Percentiles rank a stretch among this genome's conserved stretches.
phyloP scores from a whole-genome alignment of 2,329 filamentous ascomycete species.

The Chrysoporthe puriensis region DNA sequence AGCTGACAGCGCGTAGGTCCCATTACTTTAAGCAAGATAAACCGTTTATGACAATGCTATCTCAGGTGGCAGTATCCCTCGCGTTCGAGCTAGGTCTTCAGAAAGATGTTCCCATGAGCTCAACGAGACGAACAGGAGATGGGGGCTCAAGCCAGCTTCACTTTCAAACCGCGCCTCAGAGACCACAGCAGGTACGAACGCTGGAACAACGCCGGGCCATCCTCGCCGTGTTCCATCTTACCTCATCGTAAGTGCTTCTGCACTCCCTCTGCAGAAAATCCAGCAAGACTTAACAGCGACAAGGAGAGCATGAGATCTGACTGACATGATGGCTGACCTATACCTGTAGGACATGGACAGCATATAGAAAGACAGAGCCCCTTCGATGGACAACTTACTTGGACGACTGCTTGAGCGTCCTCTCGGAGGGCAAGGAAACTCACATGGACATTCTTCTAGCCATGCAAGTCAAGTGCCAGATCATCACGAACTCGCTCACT shows the following conservation, averaged over 20 bases:
- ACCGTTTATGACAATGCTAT: constrained; percentile 34
- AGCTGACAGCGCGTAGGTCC: constrained; percentile 29
- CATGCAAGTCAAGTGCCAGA: constrained; percentile 33
- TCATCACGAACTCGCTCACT: constrained; percentile 34
- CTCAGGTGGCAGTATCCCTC: constrained; percentile 33
- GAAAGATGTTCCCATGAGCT: constrained; percentile 24
- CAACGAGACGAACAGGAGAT: neutral
- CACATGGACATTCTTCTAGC: constrained; percentile 30
- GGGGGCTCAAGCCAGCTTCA: neutral
- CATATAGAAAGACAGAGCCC: constrained; percentile 30
- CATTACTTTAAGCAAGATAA: constrained; percentile 37
- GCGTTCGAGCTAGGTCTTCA: constrained; percentile 35
- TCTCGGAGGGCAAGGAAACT: constrained; percentile 29
- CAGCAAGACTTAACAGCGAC: neutral
- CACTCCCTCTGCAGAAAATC: neutral
- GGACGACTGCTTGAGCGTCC: constrained; percentile 25
- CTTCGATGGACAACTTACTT: constrained; percentile 30
- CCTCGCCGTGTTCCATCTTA: constrained; percentile 31
- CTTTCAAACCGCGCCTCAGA: neutral
- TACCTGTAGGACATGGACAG: constrained; percentile 15
- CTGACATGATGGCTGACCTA: neutral
- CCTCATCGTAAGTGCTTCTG: constrained; percentile 32
- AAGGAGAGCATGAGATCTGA: neutral
- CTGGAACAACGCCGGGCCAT: constrained; percentile 25
- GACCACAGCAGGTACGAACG: constrained; percentile 5